Base-by-base conservation (phyloP, 345 rosid species). In the Eucalyptus melliodora region DNA sequence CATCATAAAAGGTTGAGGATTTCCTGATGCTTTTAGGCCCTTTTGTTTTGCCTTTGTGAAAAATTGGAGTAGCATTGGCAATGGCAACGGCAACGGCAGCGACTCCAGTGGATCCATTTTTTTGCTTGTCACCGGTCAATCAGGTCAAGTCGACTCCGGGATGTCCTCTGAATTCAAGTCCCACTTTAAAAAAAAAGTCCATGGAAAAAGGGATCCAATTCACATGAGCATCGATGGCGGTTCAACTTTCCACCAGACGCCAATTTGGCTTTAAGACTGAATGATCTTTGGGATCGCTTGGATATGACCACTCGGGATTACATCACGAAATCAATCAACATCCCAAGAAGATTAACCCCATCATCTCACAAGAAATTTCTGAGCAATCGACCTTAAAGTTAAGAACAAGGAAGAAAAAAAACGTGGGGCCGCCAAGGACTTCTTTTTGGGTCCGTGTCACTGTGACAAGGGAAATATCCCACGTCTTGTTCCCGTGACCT, bases 31-130 rank as follows among this genome's bases (percentile, higher is more conserved):
- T 65, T 65, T n/a, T 30, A 6, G 34, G 72, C 10, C 16, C 16
- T 14, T 65, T 30, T 4, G 3, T 30, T 30, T 13, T 7, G 34
- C 72, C 34, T 65, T 7, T 0, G 10, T 9, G 5, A 65, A 62
- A 62, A 30, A 14, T 14, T 62, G 5, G 72, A 30, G 17, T 14
- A 30, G 72, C 5, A 14, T 30, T 2, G 72, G 72, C 16, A 53
- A 53, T 3, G 72, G 72, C 16, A 53, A 53, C 5, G 19, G 9
- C 10, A 3, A 15, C 1, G 31, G 31, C 2, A 3, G 17, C 6
- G 3, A 14, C 72, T 30, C 17, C 10, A 0, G 3, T 65, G 72
- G 3, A n/a, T 65, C 3, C 1, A 0, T 30, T 4, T 7, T 62
- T 62, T 13, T 4, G 72, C 3, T 62, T n/a, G 11, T 67, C 11